Conservation (phyloP, 2,329 filamentous ascomycete genomes). For the Trichoderma endophyticum region DNA sequence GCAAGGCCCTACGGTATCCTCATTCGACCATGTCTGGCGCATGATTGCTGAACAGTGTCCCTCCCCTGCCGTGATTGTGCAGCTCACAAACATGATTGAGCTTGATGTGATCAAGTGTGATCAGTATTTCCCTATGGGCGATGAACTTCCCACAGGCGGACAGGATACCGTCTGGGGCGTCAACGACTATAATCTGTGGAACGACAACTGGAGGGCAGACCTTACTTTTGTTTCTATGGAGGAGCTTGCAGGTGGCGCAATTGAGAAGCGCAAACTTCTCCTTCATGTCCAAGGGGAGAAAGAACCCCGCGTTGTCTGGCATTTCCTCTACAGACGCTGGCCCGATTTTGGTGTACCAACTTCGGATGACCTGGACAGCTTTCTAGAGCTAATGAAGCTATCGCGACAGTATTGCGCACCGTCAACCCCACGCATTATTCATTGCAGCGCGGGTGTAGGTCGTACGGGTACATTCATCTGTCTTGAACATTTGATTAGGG, state of each 20-base stretch:
- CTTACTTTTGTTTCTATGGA: conserved; percentile 65
- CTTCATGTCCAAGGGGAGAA: conserved; percentile 49
- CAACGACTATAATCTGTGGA: conserved; percentile 63
- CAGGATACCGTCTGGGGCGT: conserved; percentile 44
- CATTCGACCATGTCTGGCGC: conserved; percentile 83
- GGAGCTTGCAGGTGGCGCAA: conserved; percentile 52
- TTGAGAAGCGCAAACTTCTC: conserved; percentile 72
- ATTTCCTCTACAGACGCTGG: conserved; percentile 84
- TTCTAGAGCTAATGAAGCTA: conserved; percentile 67
- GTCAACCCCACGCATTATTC: conserved; percentile 69
- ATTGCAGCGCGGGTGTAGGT: conserved; percentile 90
- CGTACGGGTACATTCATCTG: conserved; percentile 94
- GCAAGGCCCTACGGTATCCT: conserved; percentile 78
- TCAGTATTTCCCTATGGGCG: conserved; percentile 72
- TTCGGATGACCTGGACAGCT: conserved; percentile 61
- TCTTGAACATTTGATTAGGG: conserved; percentile 83
- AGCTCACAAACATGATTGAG: conserved; percentile 90
- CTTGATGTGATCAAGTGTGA: conserved; percentile 76
- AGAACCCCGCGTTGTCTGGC: conserved; percentile 64
- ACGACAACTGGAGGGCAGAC: conserved; percentile 64
- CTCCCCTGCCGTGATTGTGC: conserved; percentile 79
- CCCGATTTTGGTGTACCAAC: conserved; percentile 84
- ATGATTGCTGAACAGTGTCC: conserved; percentile 81
- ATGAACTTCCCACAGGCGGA: conserved; percentile 42
- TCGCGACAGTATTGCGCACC: conserved; percentile 57